Evolutionary conservation across 257 asterid genomes (phyloP), one percentile per base, ranked within the genome.

Genomic region (Mentha longifolia): DNA sequence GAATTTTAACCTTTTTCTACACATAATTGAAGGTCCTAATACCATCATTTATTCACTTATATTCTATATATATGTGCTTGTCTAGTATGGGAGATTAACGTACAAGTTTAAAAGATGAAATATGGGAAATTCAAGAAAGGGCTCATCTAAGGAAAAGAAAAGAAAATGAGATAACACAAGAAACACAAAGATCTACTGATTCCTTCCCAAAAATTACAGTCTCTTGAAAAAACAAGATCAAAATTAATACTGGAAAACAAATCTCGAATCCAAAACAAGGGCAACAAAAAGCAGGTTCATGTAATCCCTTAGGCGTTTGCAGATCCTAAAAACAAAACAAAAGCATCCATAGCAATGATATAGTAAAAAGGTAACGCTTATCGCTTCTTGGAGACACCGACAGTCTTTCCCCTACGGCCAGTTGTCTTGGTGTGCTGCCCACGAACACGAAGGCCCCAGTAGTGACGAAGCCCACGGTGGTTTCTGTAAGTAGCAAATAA

Each of bases 361-460:
- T 3, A 62, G 25, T 45, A 12, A 50, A 42, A 45, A 49, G 61
- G 54, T 33, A 7, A 33, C 1, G 71, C 72, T 81, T 49, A 92
- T 80, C 98, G 85, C 89, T 92, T 92, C 93, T 92, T 92, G 68
- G 96, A 92, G 73, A 92, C 98, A 85, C 98, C 98, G 47, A 92
- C 96, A 45, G 98, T 92, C 88, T 92, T 92, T 61, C 98, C 98
- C 78, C 98, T 84, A 10, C 96, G 91, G 4, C 98, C 96, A 3
- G 98, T 92, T 12, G 98, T 92, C 80, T 92, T 92, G 78, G 98
- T 92, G 85, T 92, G 98, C 86, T 92, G 98, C 49, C 98, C 98
- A 67, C 98, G 95, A 16, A 92, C 96, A 2, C 98, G 88, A 28
- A 92, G 90, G 60, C 98, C 98, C 97, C 98, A 92, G 83, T 86